Percentiles rank a stretch among this genome's conserved stretches.
phyloP scores from a whole-genome alignment of 495 filamentous ascomycete species.

The Lentithecium fluviatile region DNA sequence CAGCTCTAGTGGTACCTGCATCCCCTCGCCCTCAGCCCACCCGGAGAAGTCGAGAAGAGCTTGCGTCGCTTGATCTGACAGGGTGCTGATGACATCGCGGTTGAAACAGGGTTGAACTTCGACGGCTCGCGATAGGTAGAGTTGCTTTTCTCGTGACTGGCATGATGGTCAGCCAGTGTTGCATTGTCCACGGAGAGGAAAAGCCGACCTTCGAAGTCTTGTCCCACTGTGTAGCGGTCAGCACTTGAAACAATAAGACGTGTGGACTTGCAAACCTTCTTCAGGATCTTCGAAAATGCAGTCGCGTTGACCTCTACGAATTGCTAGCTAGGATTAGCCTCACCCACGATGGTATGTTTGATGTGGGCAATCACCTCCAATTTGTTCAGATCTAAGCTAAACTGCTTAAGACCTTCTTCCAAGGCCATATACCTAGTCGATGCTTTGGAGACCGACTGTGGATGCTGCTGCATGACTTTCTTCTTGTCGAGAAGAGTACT shows the following conservation, averaged over 20 bases:
- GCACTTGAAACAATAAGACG: not conserved
- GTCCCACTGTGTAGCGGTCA: conserved; percentile 69
- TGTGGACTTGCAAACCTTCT: conserved; percentile 61
- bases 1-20: conserved; percentile 58
- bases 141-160: conserved; percentile 91
- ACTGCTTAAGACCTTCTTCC: conserved; percentile 95
- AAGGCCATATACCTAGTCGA: conserved; percentile 90
- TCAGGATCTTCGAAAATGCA: conserved; percentile 96
- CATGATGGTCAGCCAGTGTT: conserved; percentile 35
- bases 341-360: not conserved
- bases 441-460: conserved; percentile 67
- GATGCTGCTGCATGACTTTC: conserved; percentile 73
- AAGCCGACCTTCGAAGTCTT: conserved; percentile 86
- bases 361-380: conserved; percentile 58
- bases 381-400: conserved; percentile 93
- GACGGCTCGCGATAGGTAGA: conserved; percentile 92
- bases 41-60: conserved; percentile 88
- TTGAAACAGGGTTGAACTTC: conserved; percentile 99
- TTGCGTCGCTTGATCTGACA: conserved; percentile 94
- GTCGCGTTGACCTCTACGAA: conserved; percentile 98
- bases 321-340: conserved; percentile 53
- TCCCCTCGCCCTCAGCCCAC: conserved; percentile 93
- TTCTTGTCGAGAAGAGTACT: conserved; percentile 94
- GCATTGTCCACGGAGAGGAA: not conserved
- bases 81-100: conserved; percentile 87